These are phyloP conservation scores for Gleditsia sinensis DNA, from an alignment of 306 rosid species.

Conservation along the genomic window DNA sequence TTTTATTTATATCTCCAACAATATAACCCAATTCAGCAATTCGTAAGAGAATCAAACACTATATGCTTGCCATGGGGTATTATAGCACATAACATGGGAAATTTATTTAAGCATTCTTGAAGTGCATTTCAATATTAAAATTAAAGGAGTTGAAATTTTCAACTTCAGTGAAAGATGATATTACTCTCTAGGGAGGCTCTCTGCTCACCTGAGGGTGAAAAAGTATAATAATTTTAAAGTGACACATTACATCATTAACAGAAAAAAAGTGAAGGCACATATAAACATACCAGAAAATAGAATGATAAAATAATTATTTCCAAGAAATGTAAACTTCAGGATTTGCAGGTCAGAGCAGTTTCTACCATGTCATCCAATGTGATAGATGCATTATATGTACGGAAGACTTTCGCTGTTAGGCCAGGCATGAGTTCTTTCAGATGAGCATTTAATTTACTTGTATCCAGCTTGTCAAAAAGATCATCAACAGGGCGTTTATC, in stretches of 20 bases:
- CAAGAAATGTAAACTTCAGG: slow-evolving; percentile 24
- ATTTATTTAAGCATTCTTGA: no score
- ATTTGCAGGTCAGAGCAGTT: slow-evolving; percentile 8
- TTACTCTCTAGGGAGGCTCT: slow-evolving; percentile 5
- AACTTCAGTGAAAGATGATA: slow-evolving; percentile 11
- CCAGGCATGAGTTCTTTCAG: slow-evolving; percentile 98
- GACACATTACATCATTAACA: neutral
- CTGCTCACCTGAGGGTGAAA: neutral
- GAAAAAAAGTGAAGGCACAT: neutral
- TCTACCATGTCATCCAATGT: slow-evolving; percentile 84
- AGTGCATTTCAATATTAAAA: no score
- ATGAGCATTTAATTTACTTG: slow-evolving; percentile 83
- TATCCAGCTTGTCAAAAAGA: slow-evolving; percentile 89
- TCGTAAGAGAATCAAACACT: neutral
- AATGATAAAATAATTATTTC: slow-evolving; percentile 16
- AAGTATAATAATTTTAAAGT: neutral
- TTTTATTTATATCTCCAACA: neutral
- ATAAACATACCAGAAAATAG: neutral
- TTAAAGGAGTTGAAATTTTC: slow-evolving; percentile 1
- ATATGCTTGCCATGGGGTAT: neutral
- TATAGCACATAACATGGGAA: neutral
- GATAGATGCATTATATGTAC: slow-evolving; percentile 93
- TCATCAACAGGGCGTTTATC: slow-evolving; percentile 69
- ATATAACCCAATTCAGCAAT: neutral
- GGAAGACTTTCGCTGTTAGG: slow-evolving; percentile 94